A percentile compares a stretch with the other conserved stretches of the same genome.
Evolutionary conservation across 2,329 filamentous ascomycete genomes (phyloP).

Genomic region (Cadophora sp.): DNA sequence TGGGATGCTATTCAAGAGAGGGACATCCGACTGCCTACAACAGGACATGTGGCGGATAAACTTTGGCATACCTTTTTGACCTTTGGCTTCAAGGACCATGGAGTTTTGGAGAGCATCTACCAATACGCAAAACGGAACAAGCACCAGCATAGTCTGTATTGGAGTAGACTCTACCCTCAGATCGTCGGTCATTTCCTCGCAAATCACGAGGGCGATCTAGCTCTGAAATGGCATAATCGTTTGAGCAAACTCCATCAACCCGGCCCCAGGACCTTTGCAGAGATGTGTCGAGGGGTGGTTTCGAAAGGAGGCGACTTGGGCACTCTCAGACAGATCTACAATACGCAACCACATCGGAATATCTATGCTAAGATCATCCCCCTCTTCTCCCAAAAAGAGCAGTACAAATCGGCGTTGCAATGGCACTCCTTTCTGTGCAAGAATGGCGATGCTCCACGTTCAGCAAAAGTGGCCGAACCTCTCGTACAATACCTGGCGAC

Average conservation of each 20-base stretch:
- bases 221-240: slow-evolving; percentile 42
- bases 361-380: slow-evolving; percentile 54
- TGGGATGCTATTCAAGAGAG: slow-evolving; percentile 50
- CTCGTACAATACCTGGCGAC: slow-evolving; percentile 49
- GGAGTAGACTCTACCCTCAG: slow-evolving; percentile 50
- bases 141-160: slow-evolving; percentile 46
- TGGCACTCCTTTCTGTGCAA: slow-evolving; percentile 55
- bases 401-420: slow-evolving; percentile 49
- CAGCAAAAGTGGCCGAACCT: slow-evolving; percentile 48
- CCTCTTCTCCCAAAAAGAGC: slow-evolving; percentile 47
- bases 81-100: slow-evolving; percentile 44
- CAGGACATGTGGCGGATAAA: slow-evolving; percentile 48
- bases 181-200: slow-evolving; percentile 52
- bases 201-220: slow-evolving; percentile 29
- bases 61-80: slow-evolving; percentile 55
- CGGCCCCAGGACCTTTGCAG: slow-evolving; percentile 48
- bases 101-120: slow-evolving; percentile 48
- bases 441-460: slow-evolving; percentile 51
- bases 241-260: slow-evolving; percentile 39
- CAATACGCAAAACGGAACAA: slow-evolving; percentile 51
- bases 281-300: slow-evolving; percentile 43
- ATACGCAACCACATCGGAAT: slow-evolving; percentile 46
- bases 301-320: slow-evolving; percentile 41
- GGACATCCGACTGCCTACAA: slow-evolving; percentile 49
- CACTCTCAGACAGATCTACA: slow-evolving; percentile 52